Conservation (phyloP, 164 flowering plant species). For the Vitis riparia region DNA sequence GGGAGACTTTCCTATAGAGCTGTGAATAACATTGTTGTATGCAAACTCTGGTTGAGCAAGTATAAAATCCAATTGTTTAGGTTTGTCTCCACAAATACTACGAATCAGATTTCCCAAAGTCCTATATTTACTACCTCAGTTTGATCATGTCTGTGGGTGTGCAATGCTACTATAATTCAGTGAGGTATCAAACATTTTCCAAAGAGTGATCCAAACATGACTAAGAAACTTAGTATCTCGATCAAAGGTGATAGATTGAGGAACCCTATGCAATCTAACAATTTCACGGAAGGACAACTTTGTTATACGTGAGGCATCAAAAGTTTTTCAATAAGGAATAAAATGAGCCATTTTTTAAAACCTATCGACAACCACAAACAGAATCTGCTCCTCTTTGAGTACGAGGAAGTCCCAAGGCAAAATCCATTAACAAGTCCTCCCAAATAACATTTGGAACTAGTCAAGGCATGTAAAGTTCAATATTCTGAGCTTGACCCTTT, state of each 20-base stretch:
- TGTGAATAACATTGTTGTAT: background rate
- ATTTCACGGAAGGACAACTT: constrained; percentile 5
- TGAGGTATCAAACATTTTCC: background rate
- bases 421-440: constrained; percentile 19
- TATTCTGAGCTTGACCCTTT: constrained; percentile 7
- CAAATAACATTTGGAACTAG: constrained; percentile 8
- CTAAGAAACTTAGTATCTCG: background rate
- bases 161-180: background rate
- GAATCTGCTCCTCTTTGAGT: constrained; percentile 11
- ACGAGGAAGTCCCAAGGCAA: constrained; percentile 13
- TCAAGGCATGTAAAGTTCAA: constrained; percentile 13
- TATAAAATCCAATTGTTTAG: constrained; percentile 1
- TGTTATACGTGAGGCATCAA: background rate
- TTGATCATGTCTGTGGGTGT: constrained; percentile 8
- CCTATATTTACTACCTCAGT: constrained; percentile 6
- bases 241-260: background rate
- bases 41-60: constrained; percentile 3
- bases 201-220: constrained; percentile 8
- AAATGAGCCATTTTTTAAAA: constrained; percentile 17
- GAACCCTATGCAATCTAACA: constrained; percentile 1
- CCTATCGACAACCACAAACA: constrained; percentile 18
- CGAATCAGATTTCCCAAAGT: constrained; percentile 5
- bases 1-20: background rate
- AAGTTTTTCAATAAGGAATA: constrained; percentile 1
- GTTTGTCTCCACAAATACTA: background rate